Evolutionary conservation across 192 early-diverging fungal species (phyloP).

Genomic region (Podochytrium sp.): DNA sequence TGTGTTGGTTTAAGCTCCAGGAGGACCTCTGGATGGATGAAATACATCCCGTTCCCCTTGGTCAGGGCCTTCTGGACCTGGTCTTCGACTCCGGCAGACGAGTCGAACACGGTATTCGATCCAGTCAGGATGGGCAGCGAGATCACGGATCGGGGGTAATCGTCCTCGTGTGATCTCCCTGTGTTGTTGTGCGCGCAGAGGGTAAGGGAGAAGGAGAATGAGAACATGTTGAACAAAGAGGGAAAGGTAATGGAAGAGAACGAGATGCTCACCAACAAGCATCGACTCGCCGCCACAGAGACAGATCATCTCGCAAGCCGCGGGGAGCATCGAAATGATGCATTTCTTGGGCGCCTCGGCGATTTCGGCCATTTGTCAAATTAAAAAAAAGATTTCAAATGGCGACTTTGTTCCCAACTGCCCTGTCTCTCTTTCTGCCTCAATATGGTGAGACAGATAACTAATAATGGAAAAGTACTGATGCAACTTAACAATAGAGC

Average conservation of each 20-base stretch:
- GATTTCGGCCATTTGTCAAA: too few species aligned
- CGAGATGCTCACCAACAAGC: constrained; percentile 51
- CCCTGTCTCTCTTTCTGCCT: too few species aligned
- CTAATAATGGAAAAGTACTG: too few species aligned
- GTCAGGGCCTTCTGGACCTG: constrained; percentile 49
- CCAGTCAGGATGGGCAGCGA: constrained; percentile 53
- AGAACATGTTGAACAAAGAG: background rate
- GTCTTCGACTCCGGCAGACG: constrained; percentile 46
- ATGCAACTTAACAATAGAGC: too few species aligned
- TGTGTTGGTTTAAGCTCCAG: constrained; percentile 44
- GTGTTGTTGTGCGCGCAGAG: background rate
- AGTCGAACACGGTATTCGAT: constrained; percentile 50
- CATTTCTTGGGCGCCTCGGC: too few species aligned
- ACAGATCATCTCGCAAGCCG: constrained; percentile 53
- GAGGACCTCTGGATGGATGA: constrained; percentile 44
- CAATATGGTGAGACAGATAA: too few species aligned
- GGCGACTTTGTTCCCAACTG: too few species aligned
- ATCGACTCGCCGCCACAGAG: constrained; percentile 37
- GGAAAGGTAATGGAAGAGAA: too few species aligned
- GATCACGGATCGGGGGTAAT: constrained; percentile 42
- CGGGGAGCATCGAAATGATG: constrained; percentile 48
- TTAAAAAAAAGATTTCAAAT: too few species aligned
- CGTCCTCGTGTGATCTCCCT: constrained; percentile 35
- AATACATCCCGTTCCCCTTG: constrained; percentile 51
- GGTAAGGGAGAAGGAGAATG: background rate